These are phyloP conservation scores for Russula dissimulans DNA, from an alignment of 768 basidiomycete species.

Conservation along the genomic window DNA sequence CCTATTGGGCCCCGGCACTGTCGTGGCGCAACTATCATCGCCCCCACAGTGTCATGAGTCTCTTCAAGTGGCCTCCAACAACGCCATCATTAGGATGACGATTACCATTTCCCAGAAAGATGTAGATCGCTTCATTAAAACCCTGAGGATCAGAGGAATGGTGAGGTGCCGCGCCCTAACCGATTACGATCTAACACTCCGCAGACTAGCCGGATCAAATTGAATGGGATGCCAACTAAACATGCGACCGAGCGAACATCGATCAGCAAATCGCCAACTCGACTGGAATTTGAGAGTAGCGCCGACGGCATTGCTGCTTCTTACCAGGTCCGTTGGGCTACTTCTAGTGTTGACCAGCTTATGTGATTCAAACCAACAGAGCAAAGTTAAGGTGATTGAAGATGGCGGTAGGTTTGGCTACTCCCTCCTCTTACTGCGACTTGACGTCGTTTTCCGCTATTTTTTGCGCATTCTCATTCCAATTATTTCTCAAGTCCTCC, in stretches of 20 bases:
- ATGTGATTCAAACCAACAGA: constrained; percentile 6
- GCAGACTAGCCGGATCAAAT: constrained; percentile 4
- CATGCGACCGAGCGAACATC: constrained; percentile 9
- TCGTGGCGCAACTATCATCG: background rate
- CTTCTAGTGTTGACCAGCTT: constrained; percentile 7
- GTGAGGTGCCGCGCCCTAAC: background rate
- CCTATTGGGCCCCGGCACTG: constrained; percentile 8
- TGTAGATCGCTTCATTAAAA: constrained; percentile 1
- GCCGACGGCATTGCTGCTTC: constrained; percentile 4
- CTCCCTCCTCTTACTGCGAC: constrained; percentile 1
- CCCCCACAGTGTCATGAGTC: constrained; percentile 9
- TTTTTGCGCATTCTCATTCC: background rate
- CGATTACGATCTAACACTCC: background rate
- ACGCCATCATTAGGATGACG: background rate
- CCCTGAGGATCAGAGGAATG: constrained; percentile 6
- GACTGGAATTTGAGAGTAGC: constrained; percentile 14
- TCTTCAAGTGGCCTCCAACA: background rate
- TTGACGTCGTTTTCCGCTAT: constrained; percentile 10
- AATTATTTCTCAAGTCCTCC: constrained; percentile 7
- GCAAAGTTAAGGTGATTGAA: constrained; percentile 15
- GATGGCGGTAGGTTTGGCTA: constrained; percentile 9
- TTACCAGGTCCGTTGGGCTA: constrained; percentile 14
- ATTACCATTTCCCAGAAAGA: background rate
- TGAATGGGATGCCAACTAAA: constrained; percentile 5
- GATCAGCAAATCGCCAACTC: constrained; percentile 8